Evolutionary conservation across 768 basidiomycete genomes (phyloP).

Genomic region (Phaeotremella fagi): DNA sequence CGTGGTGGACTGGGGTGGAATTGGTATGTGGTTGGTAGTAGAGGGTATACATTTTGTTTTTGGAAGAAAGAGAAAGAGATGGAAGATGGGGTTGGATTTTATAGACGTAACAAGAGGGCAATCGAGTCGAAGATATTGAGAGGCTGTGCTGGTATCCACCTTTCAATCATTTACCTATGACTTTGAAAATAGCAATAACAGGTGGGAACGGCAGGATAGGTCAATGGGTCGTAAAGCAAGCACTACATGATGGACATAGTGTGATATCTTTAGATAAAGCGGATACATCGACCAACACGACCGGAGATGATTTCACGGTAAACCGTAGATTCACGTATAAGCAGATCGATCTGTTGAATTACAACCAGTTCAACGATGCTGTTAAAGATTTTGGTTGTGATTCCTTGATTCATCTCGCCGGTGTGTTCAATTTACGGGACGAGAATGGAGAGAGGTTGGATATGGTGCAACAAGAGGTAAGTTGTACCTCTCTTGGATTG

Average conservation of each 20-base stretch:
- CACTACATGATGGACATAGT: constrained; percentile 26
- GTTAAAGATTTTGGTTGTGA: constrained; percentile 20
- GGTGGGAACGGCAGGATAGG: constrained; percentile 31
- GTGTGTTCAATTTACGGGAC: constrained; percentile 10
- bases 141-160: no score
- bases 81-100: no score
- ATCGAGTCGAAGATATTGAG: no score
- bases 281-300: no score
- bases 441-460: background rate
- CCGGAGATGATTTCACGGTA: background rate
- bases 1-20: background rate
- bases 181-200: constrained; percentile 21
- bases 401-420: constrained; percentile 40
- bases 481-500: background rate
- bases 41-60: background rate
- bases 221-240: constrained; percentile 6
- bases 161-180: no score
- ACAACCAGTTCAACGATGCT: constrained; percentile 13
- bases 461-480: background rate
- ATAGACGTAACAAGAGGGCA: no score
- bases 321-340: background rate
- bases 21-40: background rate
- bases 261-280: constrained; percentile 29
- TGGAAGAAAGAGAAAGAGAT: no score
- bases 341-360: constrained; percentile 21